Evolutionary conservation across 768 basidiomycete species (phyloP).

Genomic region (Collybiopsis luxurians): DNA sequence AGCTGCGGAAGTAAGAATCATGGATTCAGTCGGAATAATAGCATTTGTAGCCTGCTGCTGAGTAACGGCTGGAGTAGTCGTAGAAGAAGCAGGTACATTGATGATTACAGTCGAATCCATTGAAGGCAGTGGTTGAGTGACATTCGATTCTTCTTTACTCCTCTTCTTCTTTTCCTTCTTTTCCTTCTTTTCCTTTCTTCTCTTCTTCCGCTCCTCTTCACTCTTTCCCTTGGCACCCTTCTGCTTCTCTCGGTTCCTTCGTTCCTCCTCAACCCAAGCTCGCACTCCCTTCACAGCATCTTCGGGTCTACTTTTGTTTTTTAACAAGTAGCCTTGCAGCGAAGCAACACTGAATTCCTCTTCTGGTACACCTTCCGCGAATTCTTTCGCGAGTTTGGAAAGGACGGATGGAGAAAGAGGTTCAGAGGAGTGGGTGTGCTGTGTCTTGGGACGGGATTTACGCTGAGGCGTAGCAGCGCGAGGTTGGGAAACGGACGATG

Average conservation of each 20-base stretch:
- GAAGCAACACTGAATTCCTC: slow-evolving; percentile 88
- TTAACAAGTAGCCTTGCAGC: slow-evolving; percentile 84
- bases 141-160: slow-evolving; percentile 5
- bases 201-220: slow-evolving; percentile 25
- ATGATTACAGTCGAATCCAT: background rate
- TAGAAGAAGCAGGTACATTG: background rate
- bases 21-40: background rate
- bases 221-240: slow-evolving; percentile 63
- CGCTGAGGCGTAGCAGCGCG: slow-evolving; percentile 56
- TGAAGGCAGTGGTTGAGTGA: background rate
- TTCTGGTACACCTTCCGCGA: slow-evolving; percentile 81
- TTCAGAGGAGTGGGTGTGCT: slow-evolving; percentile 50
- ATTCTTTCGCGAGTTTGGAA: slow-evolving; percentile 67
- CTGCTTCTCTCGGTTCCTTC: slow-evolving; percentile 63
- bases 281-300: slow-evolving; percentile 63
- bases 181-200: slow-evolving; percentile 20
- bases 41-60: background rate
- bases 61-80: background rate
- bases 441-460: slow-evolving; percentile 53
- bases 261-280: slow-evolving; percentile 80
- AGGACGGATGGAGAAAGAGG: slow-evolving; percentile 66
- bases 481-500: slow-evolving; percentile 11
- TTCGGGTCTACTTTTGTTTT: slow-evolving; percentile 83
- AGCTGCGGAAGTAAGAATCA: background rate
- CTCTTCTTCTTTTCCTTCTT: slow-evolving; percentile 22